A percentile compares a stretch with the other conserved stretches of the same genome.
Conservation (phyloP, 306 rosid species). For the Medicago ruthenica region DNA sequence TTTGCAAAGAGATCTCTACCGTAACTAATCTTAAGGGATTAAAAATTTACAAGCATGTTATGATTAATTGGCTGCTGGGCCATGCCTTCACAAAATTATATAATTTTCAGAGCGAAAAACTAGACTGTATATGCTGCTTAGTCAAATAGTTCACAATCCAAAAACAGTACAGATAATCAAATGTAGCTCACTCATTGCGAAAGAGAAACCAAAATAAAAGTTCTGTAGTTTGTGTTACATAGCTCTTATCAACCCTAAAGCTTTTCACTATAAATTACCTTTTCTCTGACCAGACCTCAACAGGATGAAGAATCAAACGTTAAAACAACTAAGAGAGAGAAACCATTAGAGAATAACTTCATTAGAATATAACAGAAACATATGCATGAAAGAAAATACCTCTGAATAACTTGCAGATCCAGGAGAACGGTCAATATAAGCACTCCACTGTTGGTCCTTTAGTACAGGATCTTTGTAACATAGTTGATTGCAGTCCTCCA, state of each 20-base stretch:
- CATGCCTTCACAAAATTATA: background rate
- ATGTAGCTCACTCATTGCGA: background rate
- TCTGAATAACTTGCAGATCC: conserved; percentile 76
- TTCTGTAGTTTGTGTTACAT: background rate
- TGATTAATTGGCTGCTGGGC: background rate
- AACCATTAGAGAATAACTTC: background rate
- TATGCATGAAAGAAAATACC: conserved; percentile 49
- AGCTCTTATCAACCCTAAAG: background rate
- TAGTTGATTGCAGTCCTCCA: conserved; percentile 78
- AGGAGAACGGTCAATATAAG: conserved; percentile 95
- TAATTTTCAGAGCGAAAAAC: background rate
- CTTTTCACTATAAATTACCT: background rate
- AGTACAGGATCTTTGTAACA: conserved; percentile 96
- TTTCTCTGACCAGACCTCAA: background rate
- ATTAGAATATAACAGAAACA: conserved; percentile 10
- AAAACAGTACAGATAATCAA: background rate
- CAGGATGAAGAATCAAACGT: conserved; percentile 13
- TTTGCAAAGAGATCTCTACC: background rate
- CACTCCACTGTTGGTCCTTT: conserved; percentile 89
- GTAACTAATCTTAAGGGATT: conserved; percentile 15
- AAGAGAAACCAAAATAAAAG: conserved; percentile 5
- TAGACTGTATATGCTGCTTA: background rate
- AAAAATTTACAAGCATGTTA: conserved; percentile 16
- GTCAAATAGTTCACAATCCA: conserved; percentile 2
- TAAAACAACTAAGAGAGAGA: conserved; percentile 11